Evolutionary conservation across 352 stramenopile genomes (phyloP).

Genomic region (Phytopythium oedochilum): DNA sequence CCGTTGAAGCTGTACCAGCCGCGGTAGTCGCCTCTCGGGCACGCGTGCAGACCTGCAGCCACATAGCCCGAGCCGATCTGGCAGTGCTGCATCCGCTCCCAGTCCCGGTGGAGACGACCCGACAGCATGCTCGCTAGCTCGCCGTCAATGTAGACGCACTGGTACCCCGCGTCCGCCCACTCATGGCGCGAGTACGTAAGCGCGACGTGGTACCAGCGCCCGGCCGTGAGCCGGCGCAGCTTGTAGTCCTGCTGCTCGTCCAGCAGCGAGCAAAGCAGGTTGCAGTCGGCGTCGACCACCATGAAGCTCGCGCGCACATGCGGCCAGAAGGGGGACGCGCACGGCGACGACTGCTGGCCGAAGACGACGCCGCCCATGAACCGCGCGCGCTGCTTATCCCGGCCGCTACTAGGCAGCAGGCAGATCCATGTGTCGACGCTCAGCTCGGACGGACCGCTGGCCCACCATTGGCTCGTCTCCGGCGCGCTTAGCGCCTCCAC

Average conservation of each 20-base stretch:
- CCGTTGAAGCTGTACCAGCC: slow-evolving; percentile 20
- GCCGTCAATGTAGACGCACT: slow-evolving; percentile 12
- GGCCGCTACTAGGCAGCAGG: slow-evolving; percentile 5
- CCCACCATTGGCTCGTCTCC: neutral
- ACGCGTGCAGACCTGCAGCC: neutral
- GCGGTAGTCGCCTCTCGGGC: slow-evolving; percentile 5
- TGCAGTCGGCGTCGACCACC: slow-evolving; percentile 11
- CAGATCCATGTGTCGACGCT: slow-evolving; percentile 25
- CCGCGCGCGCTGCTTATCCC: neutral
- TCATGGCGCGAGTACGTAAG: slow-evolving; percentile 6
- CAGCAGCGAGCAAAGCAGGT: slow-evolving; percentile 15
- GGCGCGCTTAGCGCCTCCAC: neutral
- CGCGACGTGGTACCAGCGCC: slow-evolving; percentile 18
- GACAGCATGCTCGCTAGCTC: slow-evolving; percentile 6
- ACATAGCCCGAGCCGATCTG: slow-evolving; percentile 5
- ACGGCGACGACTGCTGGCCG: slow-evolving; percentile 7
- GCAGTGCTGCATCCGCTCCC: slow-evolving; percentile 6
- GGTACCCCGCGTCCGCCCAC: neutral
- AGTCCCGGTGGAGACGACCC: slow-evolving; percentile 8
- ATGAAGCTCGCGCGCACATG: slow-evolving; percentile 8
- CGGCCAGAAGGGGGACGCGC: neutral
- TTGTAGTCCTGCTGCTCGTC: slow-evolving; percentile 7
- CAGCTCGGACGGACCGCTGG: neutral
- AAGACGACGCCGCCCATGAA: slow-evolving; percentile 14
- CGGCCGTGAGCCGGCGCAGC: neutral